Evolutionary conservation across 83 land plant species (phyloP), one percentile per base, ranked within the genome.

Genomic region (Picea mariana): DNA sequence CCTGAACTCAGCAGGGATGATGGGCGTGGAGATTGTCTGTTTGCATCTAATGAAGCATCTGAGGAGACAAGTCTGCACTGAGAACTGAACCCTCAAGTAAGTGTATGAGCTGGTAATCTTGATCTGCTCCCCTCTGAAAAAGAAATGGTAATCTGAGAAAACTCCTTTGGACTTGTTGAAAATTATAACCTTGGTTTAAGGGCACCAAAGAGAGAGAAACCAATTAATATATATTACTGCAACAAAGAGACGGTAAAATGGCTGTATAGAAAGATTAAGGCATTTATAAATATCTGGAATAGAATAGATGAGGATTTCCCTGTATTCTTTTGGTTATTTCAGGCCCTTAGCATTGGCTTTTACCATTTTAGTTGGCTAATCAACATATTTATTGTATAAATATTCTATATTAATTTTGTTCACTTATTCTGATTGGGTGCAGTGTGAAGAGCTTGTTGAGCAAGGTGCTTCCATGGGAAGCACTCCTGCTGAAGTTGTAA

Each of bases 361-460:
- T 26, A 18, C 75, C 75, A 24, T 34, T 34, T 38, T 69, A 38
- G 44, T 44, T 73, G 24, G n/a, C 24, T 23, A 73, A 73, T 73
- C n/a, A 23, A 44, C n/a, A 44, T 73, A 44, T 18, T 31, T 20
- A 72, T 42, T 42, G 20, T 3, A 73, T 44, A 20, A 73, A 11
- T 73, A 73, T 52, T 52, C 58, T 52, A 52, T 52, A 52, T 52
- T 52, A 11, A 52, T 79, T 67, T 62, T 62, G 42, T n/a, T 78
- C 67, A 31, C 23, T 79, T 59, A 60, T 31, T 17, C 15, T 65
- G 55, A 40, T 31, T 61, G 49, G 58, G 40, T 83, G 75, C 85
- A 96, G 99, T 95, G 98, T 79, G 92, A 96, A 75, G 97, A 91
- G 49, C 93, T 96, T 40, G 92, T 89, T n/a, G 83, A 88, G 77